Evolutionary conservation across 805 yeast species (phyloP).

Genomic region (Lachancea lanzarotensis): DNA sequence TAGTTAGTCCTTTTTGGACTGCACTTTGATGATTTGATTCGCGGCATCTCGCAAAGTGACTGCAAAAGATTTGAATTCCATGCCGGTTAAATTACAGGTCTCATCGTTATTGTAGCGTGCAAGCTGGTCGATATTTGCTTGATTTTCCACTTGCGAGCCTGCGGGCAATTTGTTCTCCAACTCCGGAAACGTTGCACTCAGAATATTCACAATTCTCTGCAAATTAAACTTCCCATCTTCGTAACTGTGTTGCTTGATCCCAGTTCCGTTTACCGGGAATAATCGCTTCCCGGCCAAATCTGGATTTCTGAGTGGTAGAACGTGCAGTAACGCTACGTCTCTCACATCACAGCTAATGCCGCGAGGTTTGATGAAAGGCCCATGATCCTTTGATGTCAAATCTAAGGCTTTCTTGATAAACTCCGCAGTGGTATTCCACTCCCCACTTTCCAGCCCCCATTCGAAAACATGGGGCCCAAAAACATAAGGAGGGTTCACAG

Average conservation of each 20-base stretch:
- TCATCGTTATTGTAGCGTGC: constrained; percentile 8
- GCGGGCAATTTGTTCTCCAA: constrained; percentile 40
- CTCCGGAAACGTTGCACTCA: constrained; percentile 38
- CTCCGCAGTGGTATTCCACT: constrained; percentile 41
- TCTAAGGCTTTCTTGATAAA: constrained; percentile 28
- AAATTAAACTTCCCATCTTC: constrained; percentile 20
- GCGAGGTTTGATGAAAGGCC: constrained; percentile 18
- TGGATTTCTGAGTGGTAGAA: constrained; percentile 40
- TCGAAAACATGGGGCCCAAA: constrained; percentile 55
- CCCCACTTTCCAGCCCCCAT: constrained; percentile 34
- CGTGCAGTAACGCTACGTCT: constrained; percentile 56
- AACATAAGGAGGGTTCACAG: constrained; percentile 51
- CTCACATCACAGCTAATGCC: constrained; percentile 46
- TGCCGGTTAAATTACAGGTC: constrained; percentile 12
- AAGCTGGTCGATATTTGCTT: constrained; percentile 4
- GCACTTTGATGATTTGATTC: constrained; percentile 33
- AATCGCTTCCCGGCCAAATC: constrained; percentile 33
- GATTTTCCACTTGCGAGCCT: constrained; percentile 23
- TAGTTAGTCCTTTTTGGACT: background rate
- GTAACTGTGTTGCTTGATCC: constrained; percentile 22
- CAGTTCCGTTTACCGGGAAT: constrained; percentile 16
- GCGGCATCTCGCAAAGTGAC: constrained; percentile 39
- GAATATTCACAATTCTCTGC: constrained; percentile 27
- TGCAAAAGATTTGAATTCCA: constrained; percentile 35
- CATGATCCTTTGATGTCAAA: constrained; percentile 19